These are phyloP conservation scores for Eimeria maxima DNA, from an alignment of 169 alveolate genomes.

Conservation along the genomic window DNA sequence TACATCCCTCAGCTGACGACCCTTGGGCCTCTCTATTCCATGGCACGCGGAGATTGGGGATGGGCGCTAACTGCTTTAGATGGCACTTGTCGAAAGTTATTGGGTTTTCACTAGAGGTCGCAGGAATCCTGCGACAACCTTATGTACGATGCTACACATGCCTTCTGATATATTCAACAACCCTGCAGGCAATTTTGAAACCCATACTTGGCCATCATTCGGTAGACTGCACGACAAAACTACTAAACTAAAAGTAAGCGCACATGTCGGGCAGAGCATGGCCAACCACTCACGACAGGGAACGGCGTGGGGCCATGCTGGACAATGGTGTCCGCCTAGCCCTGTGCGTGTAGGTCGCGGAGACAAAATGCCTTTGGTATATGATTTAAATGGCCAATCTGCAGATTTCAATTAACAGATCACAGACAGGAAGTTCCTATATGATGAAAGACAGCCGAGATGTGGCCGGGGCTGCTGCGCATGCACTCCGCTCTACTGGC, in stretches of 20 bases:
- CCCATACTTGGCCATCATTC: background rate
- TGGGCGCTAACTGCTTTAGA: no score
- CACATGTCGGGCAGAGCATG: background rate
- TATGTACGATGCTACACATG: no score
- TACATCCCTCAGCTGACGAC: background rate
- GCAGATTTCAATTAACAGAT: background rate
- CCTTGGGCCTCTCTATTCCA: no score
- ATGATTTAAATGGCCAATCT: background rate
- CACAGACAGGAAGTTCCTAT: background rate
- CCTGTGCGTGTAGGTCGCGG: background rate
- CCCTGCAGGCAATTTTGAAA: no score
- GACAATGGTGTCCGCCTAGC: background rate
- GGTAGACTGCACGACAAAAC: background rate
- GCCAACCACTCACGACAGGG: background rate
- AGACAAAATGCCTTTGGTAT: background rate
- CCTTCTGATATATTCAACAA: no score
- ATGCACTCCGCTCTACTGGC: conserved; percentile 47
- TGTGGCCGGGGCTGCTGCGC: conserved; percentile 34
- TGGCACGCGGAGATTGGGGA: no score
- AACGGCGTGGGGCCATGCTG: background rate
- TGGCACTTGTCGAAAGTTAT: no score
- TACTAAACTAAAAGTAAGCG: background rate
- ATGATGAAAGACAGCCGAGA: background rate
- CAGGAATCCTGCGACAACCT: no score
- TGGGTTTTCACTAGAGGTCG: no score